These are phyloP conservation scores for Beauveria varroae DNA, from an alignment of 2,329 filamentous ascomycete species.

Conservation along the genomic window DNA sequence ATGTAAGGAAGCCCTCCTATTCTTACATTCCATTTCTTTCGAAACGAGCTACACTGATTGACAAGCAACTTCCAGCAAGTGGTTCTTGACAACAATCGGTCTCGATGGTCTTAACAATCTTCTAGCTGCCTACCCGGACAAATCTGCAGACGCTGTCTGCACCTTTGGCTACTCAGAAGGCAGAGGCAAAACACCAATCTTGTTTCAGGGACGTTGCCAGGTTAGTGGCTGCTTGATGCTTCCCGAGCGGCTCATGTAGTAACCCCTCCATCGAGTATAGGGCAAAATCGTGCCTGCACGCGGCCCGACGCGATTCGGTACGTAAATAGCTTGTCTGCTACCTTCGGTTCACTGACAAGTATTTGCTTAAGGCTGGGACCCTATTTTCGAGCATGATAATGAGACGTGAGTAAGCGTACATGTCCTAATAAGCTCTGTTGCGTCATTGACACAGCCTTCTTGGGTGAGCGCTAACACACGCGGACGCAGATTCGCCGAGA, in stretches of 20 bases:
- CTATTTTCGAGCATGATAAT: slow-evolving; percentile 89
- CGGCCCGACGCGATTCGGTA: slow-evolving; percentile 77
- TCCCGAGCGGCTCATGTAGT: neutral
- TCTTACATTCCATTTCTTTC: neutral
- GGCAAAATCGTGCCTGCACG: slow-evolving; percentile 78
- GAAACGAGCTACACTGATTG: neutral
- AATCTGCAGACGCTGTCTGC: slow-evolving; percentile 86
- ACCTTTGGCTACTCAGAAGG: slow-evolving; percentile 90
- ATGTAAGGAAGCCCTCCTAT: slow-evolving; percentile 55
- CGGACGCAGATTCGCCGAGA: slow-evolving; percentile 68
- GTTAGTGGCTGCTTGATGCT: slow-evolving; percentile 37
- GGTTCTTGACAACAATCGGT: slow-evolving; percentile 80
- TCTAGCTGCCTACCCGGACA: slow-evolving; percentile 80
- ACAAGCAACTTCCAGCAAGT: slow-evolving; percentile 59
- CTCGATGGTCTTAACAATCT: slow-evolving; percentile 84
- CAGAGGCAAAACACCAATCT: slow-evolving; percentile 71
- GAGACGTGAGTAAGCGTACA: slow-evolving; percentile 52
- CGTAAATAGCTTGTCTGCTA: slow-evolving; percentile 24
- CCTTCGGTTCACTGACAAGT: neutral
- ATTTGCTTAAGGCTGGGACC: slow-evolving; percentile 70
- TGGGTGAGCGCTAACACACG: neutral
- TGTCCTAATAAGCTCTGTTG: neutral
- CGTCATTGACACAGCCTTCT: neutral
- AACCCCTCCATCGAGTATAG: slow-evolving; percentile 18
- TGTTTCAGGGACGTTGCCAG: slow-evolving; percentile 87